Conservation (phyloP, 2,329 filamentous ascomycete species). For the Ophiostoma sp. region DNA sequence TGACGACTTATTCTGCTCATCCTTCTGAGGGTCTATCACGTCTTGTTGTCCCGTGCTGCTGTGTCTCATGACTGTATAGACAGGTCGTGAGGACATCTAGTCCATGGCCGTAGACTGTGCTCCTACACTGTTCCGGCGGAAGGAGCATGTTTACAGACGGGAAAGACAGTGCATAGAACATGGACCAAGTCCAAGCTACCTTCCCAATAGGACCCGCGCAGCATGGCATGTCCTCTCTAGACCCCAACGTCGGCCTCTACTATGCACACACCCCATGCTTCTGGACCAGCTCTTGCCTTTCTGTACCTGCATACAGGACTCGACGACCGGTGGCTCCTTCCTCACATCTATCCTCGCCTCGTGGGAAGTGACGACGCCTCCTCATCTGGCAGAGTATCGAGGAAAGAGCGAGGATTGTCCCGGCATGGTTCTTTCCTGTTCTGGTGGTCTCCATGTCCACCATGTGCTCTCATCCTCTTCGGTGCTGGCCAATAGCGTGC, state of each 20-base stretch:
- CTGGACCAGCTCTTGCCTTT: background rate
- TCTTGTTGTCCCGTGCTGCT: background rate
- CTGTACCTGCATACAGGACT: background rate
- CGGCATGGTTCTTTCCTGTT: background rate
- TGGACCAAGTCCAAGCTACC: background rate
- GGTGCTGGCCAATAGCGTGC: background rate
- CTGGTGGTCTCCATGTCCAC: background rate
- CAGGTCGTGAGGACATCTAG: background rate
- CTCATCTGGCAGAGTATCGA: background rate
- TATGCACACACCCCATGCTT: background rate
- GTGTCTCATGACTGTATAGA: background rate
- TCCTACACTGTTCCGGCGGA: background rate
- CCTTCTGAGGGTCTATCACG: background rate
- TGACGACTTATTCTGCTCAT: background rate
- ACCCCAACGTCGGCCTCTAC: background rate
- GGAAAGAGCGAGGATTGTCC: background rate
- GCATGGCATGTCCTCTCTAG: background rate
- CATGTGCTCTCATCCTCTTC: background rate
- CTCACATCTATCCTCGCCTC: background rate
- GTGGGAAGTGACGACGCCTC: background rate
- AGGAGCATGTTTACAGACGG: background rate
- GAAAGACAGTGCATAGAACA: background rate
- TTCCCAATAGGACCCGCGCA: background rate
- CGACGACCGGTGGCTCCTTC: slow-evolving; percentile 14
- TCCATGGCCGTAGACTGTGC: background rate